Evolutionary conservation across 345 rosid species (phyloP).

Genomic region (Rhodamnia argentea): DNA sequence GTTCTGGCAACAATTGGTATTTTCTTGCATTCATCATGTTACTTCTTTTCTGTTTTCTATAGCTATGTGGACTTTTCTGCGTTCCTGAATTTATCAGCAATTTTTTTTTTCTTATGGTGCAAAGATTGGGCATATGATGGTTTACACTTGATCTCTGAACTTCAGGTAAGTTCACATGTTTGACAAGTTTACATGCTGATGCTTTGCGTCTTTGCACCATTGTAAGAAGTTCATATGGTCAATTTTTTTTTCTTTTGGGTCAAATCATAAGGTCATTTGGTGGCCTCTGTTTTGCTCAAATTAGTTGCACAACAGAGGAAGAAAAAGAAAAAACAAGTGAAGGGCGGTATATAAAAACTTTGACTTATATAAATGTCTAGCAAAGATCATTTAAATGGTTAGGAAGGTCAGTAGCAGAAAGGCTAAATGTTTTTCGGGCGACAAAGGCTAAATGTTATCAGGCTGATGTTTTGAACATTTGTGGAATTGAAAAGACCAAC

Average conservation of each 20-base stretch:
- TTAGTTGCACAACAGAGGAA: background rate
- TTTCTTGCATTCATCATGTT: background rate
- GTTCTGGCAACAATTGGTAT: background rate
- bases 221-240: background rate
- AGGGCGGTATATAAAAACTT: background rate
- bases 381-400: background rate
- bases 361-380: background rate
- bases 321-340: background rate
- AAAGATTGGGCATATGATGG: constrained; percentile 6
- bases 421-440: background rate
- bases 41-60: background rate
- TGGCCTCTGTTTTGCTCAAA: background rate
- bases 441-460: background rate
- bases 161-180: constrained; percentile 9
- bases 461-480: background rate
- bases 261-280: background rate
- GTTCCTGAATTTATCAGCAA: background rate
- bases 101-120: background rate
- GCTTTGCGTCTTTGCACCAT: background rate
- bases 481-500: background rate
- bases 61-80: background rate
- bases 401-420: background rate
- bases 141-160: constrained; percentile 14
- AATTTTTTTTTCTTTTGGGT: too few species aligned
- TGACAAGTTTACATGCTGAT: constrained; percentile 1